Conservation (phyloP, 345 rosid species). For the Salix purpurea region DNA sequence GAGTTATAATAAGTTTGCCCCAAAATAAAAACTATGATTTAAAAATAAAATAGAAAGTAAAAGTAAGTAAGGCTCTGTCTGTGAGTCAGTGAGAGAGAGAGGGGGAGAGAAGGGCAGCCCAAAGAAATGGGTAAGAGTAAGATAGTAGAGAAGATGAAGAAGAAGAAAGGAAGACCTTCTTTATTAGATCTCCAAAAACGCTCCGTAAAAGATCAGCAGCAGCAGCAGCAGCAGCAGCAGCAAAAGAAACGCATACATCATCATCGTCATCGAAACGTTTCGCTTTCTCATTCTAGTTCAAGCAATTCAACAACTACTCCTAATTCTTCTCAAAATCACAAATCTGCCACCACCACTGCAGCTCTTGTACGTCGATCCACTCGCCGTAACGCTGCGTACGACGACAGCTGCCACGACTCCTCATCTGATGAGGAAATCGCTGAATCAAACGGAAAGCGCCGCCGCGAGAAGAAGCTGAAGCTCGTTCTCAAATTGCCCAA, state of each 20-base stretch:
- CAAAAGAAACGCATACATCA: background rate
- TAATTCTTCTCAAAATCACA: slow-evolving; percentile 30
- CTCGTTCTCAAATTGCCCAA: slow-evolving; percentile 20
- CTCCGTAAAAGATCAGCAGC: slow-evolving; percentile 5
- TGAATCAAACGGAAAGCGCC: slow-evolving; percentile 3
- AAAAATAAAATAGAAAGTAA: background rate
- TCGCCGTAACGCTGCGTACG: slow-evolving; percentile 30
- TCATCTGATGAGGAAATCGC: slow-evolving; percentile 1
- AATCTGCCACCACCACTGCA: slow-evolving; percentile 27
- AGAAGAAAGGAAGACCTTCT: slow-evolving; percentile 32
- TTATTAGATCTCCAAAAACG: slow-evolving; percentile 25
- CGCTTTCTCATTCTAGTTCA: background rate
- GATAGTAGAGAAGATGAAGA: slow-evolving; percentile 15
- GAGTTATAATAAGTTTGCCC: background rate
- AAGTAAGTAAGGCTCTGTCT: slow-evolving; percentile 18
- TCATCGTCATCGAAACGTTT: background rate
- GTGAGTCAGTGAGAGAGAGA: slow-evolving; percentile 9
- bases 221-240: background rate
- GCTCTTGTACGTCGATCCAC: slow-evolving; percentile 47
- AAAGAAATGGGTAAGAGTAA: background rate
- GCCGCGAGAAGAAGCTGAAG: slow-evolving; percentile 19
- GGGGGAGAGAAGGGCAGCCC: background rate
- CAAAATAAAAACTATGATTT: background rate
- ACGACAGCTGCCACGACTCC: background rate
- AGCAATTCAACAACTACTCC: slow-evolving; percentile 15